A percentile compares a stretch with the other conserved stretches of the same genome.
phyloP scores from a whole-genome alignment of 2,329 filamentous ascomycete species.

The Lecanicillium sp. region DNA sequence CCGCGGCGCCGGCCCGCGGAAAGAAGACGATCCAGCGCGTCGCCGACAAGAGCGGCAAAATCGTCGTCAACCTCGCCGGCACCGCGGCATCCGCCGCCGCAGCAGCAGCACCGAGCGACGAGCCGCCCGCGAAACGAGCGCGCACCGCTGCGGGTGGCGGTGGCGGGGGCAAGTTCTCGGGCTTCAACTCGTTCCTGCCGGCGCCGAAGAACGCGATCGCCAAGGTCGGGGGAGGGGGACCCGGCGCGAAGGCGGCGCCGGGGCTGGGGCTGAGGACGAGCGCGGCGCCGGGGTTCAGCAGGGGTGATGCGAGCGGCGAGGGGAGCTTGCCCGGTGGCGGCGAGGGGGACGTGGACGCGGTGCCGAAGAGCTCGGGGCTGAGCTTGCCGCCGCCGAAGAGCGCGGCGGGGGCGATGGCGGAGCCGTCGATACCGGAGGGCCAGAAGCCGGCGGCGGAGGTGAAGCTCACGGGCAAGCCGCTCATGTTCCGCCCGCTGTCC shows the following conservation, averaged over 20 bases:
- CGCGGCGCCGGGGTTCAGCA: slow-evolving; percentile 72
- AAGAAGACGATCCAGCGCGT: slow-evolving; percentile 71
- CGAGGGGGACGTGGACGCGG: slow-evolving; percentile 18
- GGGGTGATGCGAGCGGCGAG: slow-evolving; percentile 33
- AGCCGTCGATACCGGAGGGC: slow-evolving; percentile 47
- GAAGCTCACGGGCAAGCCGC: slow-evolving; percentile 68
- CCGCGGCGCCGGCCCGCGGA: slow-evolving; percentile 25
- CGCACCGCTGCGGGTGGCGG: slow-evolving; percentile 48
- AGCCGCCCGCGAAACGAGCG: slow-evolving; percentile 63
- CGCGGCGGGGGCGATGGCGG: slow-evolving; percentile 23
- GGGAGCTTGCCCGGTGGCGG: no score
- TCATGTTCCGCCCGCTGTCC: slow-evolving; percentile 86
- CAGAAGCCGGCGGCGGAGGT: slow-evolving; percentile 57
- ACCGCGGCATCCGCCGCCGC: slow-evolving; percentile 31
- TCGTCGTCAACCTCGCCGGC: slow-evolving; percentile 70
- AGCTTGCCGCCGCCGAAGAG: slow-evolving; percentile 33
- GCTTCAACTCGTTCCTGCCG: slow-evolving; percentile 82
- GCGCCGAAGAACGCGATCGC: slow-evolving; percentile 62
- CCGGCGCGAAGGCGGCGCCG: slow-evolving; percentile 26
- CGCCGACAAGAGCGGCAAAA: slow-evolving; percentile 77
- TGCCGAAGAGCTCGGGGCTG: slow-evolving; percentile 26
- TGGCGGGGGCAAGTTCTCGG: slow-evolving; percentile 62
- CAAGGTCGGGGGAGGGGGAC: slow-evolving; percentile 16
- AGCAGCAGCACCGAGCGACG: slow-evolving; percentile 18
- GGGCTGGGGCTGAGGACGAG: slow-evolving; percentile 72